A percentile compares a stretch with the other conserved stretches of the same genome.
phyloP scores from a whole-genome alignment of 192 early-diverging fungal species.

The Radiomyces spectabilis region DNA sequence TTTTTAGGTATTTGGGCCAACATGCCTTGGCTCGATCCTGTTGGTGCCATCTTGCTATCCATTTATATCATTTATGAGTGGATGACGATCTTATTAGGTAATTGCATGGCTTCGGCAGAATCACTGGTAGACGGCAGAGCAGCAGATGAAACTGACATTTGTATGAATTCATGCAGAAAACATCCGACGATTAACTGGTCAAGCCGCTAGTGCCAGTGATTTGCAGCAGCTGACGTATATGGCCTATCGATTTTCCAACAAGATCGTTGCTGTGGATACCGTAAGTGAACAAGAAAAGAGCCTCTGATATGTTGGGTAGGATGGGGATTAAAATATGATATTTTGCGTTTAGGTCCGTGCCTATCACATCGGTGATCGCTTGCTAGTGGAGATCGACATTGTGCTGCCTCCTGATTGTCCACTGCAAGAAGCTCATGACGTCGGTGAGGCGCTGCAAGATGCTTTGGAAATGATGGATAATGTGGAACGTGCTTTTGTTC shows the following conservation, averaged over 20 bases:
- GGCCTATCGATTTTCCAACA: slow-evolving; percentile 40
- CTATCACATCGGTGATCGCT: slow-evolving; percentile 60
- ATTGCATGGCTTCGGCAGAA: too few relatives aligned
- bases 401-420: slow-evolving; percentile 63
- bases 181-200: slow-evolving; percentile 60
- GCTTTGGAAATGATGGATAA: slow-evolving; percentile 59
- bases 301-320: too few relatives aligned
- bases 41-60: slow-evolving; percentile 60
- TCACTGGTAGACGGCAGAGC: background rate
- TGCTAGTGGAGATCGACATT: slow-evolving; percentile 75
- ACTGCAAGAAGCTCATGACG: slow-evolving; percentile 64
- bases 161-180: too few relatives aligned
- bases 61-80: slow-evolving; percentile 61
- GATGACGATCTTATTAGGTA: slow-evolving; percentile 45
- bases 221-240: slow-evolving; percentile 63
- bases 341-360: slow-evolving; percentile 49
- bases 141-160: background rate
- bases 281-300: background rate
- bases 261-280: slow-evolving; percentile 42
- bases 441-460: slow-evolving; percentile 66
- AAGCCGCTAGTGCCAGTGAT: slow-evolving; percentile 50
- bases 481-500: slow-evolving; percentile 82
- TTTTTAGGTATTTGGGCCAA: slow-evolving; percentile 18
- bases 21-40: slow-evolving; percentile 65
- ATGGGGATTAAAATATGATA: too few relatives aligned